phyloP scores from a whole-genome alignment of 306 rosid species.

The Casuarina glauca region DNA sequence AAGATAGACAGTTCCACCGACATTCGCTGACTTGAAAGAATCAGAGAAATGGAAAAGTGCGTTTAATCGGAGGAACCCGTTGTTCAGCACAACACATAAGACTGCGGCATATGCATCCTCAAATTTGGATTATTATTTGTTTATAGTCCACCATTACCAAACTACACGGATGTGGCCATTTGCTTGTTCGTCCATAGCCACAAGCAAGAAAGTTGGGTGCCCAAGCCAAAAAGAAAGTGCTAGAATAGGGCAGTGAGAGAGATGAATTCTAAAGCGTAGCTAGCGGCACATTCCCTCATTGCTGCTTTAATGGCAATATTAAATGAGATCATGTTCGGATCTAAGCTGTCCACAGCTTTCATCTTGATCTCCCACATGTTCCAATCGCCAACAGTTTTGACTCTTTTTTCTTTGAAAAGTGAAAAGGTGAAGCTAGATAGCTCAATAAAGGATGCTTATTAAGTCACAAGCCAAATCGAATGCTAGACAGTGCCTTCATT shows the following conservation, averaged over 20 bases:
- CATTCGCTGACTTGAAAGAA: neutral
- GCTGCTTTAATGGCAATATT: slow-evolving; percentile 28
- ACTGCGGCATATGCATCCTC: neutral
- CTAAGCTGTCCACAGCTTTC: neutral
- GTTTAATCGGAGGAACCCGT: neutral
- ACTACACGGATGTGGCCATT: neutral
- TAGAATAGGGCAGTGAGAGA: neutral
- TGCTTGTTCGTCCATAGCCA: neutral
- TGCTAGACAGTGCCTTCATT: slow-evolving; percentile 16
- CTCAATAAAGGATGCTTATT: neutral
- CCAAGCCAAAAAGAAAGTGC: neutral
- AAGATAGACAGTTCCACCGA: neutral
- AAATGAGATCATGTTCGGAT: slow-evolving; percentile 21
- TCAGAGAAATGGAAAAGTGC: neutral
- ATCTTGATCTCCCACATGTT: neutral
- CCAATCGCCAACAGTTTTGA: slow-evolving; percentile 1
- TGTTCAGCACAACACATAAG: neutral
- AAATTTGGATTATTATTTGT: neutral
- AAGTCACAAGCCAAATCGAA: slow-evolving; percentile 29
- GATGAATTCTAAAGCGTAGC: neutral
- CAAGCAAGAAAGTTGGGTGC: neutral
- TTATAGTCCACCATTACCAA: neutral
- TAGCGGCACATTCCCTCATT: slow-evolving; percentile 14
- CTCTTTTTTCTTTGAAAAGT: neutral
- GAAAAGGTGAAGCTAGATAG: neutral